Conservation (phyloP, 2,329 filamentous ascomycete species). For the Scorias spongiosa region DNA sequence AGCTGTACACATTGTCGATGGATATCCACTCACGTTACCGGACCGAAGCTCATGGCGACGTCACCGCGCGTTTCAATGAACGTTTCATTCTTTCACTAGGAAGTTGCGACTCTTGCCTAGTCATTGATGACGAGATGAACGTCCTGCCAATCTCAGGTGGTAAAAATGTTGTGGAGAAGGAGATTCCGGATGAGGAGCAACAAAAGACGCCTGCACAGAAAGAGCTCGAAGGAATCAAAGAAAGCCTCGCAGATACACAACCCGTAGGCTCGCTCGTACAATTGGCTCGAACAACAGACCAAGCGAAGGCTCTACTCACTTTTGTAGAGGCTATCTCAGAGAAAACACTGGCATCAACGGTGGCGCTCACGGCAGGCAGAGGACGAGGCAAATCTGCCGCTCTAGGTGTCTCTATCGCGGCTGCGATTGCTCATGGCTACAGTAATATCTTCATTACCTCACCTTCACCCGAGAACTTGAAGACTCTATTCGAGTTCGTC, state of each 20-base stretch:
- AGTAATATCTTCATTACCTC: constrained; percentile 99
- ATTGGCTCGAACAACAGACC: constrained; percentile 80
- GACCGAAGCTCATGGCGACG: constrained; percentile 89
- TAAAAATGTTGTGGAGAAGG: constrained; percentile 71
- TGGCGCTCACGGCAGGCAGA: constrained; percentile 82
- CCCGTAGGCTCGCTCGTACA: constrained; percentile 72
- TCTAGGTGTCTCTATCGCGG: constrained; percentile 82
- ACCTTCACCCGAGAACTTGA: constrained; percentile 93
- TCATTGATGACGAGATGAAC: constrained; percentile 95
- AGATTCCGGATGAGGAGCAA: constrained; percentile 62
- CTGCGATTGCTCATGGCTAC: constrained; percentile 88
- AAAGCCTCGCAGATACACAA: constrained; percentile 69
- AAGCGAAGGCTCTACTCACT: constrained; percentile 90
- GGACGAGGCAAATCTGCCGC: constrained; percentile 95
- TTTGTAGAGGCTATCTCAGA: constrained; percentile 94
- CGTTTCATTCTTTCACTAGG: constrained; percentile 89
- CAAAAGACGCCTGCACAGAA: constrained; percentile 52
- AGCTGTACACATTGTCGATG: constrained; percentile 94
- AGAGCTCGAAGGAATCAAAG: constrained; percentile 77
- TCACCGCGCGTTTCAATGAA: constrained; percentile 93
- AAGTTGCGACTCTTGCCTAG: constrained; percentile 85
- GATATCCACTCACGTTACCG: constrained; percentile 93
- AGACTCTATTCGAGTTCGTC: constrained; percentile 94
- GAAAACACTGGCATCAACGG: constrained; percentile 87
- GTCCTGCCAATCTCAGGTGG: constrained; percentile 93